Base-by-base conservation (phyloP, 805 yeast genomes). In the Candida arabinofermentans region DNA sequence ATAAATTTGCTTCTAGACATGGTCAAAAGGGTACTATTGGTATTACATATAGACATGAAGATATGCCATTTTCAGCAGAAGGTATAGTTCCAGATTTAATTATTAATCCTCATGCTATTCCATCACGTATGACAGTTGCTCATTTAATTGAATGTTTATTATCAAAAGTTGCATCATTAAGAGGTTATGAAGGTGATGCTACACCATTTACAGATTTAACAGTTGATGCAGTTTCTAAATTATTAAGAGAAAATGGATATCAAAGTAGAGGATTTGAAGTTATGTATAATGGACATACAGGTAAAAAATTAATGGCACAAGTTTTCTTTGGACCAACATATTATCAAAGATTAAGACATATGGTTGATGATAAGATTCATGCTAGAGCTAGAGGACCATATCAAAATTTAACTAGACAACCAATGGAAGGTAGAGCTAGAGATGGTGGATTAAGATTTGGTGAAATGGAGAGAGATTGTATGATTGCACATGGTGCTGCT, bases 21-120 rank as follows among this genome's bases (percentile, higher is more conserved):
- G 99, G 99, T 65, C 99, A 93, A 70, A 93, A 93, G 72, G 99
- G 99, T 83, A 93, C 99, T 17, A 90, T 93, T 67, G 99, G 99
- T 82, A 93, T 93, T 49, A 93, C 99, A 0, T 93, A 91, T 64
- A 80, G 97, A 64, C 93, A 91, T 64, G 99, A 93, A 67, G 99
- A 93, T 64, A 91, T 93, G 98, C 99, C 99, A 23, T 93, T 93
- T 65, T 83, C 95, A 8, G 75, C 87, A 3, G 95, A 91, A 65
- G 99, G 99, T 65, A 67, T 91, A 62, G 97, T 91, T 29, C 99
- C 99, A 7, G 99, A 93, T 70, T 74, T 93, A 61, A 88, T 93
- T 58, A 93, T 93, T 64, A 93, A 93, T 66, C 99, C 99, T 2
- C 99, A 93, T 69, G 99, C 98, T 62, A 93, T 93, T 77, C 99